A percentile compares a stretch with the other conserved stretches of the same genome.
Conservation (phyloP, 768 basidiomycete species). For the Termitomyces eurrhizus region DNA sequence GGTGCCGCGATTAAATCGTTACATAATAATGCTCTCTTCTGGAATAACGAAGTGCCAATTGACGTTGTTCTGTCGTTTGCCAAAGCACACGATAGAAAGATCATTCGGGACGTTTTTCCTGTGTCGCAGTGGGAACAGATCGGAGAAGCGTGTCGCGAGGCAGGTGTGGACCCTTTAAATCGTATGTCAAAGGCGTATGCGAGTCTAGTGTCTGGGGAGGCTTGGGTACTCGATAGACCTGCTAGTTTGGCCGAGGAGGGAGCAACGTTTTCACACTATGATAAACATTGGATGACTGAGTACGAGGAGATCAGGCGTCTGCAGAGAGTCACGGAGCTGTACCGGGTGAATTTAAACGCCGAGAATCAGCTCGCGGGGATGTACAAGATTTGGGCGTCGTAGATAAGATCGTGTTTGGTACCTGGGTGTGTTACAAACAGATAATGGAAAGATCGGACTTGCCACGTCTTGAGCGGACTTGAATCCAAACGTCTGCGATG, state of each 20-base stretch:
- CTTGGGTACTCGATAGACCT: background rate
- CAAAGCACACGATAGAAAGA: background rate
- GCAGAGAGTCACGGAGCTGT: background rate
- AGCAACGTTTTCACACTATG: background rate
- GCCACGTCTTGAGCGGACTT: slow-evolving; percentile 19
- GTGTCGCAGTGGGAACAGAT: background rate
- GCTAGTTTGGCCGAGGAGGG: background rate
- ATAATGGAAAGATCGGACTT: background rate
- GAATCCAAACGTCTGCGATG: slow-evolving; percentile 18
- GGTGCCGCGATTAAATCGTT: background rate
- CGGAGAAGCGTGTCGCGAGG: background rate
- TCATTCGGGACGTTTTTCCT: background rate
- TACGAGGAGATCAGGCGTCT: background rate
- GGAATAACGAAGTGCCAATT: background rate
- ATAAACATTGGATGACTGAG: background rate
- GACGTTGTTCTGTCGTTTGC: background rate
- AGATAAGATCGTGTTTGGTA: background rate
- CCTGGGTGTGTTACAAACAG: background rate
- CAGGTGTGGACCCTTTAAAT: background rate
- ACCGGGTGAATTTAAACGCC: background rate
- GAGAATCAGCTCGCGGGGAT: background rate
- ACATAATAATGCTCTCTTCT: background rate
- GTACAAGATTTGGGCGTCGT: background rate
- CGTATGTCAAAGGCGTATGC: background rate
- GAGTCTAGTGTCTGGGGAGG: background rate